Evolutionary conservation across 306 rosid genomes (phyloP), one percentile per base, ranked within the genome.

Genomic region (Clitoria ternatea): DNA sequence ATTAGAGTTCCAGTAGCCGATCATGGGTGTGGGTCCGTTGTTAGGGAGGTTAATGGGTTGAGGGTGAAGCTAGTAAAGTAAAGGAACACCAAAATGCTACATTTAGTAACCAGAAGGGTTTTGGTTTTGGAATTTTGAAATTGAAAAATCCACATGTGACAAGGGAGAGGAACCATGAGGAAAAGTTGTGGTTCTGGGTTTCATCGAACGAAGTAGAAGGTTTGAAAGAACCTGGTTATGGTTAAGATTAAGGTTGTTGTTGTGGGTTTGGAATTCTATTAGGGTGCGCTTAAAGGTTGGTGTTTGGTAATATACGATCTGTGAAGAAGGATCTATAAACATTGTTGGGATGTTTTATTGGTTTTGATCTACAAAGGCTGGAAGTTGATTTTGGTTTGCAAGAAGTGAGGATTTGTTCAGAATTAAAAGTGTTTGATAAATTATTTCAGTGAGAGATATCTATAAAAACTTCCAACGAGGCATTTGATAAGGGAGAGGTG

Each of bases 281-380:
- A 87, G 96, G n/a, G 88, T 87, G 2, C 96, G 83, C 27, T 91
- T 94, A 13, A 83, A 19, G 20, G 80, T 22, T 22, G 83, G 66
- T 0, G 52, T 40, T 12, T 80, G 95, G 29, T 87, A 79, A 0
- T 72, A 69, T 0, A 73, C 70, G 88, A 90, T 88, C 87, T 89
- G 97, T 0, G 84, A 4, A 0, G 96, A 11, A 3, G 87, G 84
- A 79, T 88, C 96, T n/a, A 82, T 45, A 69, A 81, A 83, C 0
- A 82, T 30, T 0, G 89, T 74, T 0, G 85, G 84, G 0, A 83
- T 80, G 2, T 79, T 81, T 0, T 79, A 84, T 5, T 84, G 92
- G 20, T 88, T 77, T 40, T 89, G 81, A 81, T 78, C n/a, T n/a
- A n/a, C n/a, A n/a, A n/a, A n/a, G n/a, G n/a, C n/a, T n/a, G n/a